Evolutionary conservation across 352 stramenopile genomes (phyloP), one percentile per base, ranked within the genome.

Genomic region (Pelagophyceae sp.): DNA sequence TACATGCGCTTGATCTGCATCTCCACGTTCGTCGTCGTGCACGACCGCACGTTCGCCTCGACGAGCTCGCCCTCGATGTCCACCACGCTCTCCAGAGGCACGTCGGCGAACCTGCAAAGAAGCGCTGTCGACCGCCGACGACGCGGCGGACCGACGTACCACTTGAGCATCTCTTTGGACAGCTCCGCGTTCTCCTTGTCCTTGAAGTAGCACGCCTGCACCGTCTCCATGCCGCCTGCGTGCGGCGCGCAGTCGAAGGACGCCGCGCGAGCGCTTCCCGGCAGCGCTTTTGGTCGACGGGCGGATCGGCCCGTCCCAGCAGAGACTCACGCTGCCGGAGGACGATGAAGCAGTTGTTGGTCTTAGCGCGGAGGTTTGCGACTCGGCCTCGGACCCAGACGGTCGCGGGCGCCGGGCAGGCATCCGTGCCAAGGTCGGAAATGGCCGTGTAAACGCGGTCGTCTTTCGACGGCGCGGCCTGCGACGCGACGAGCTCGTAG

Each of bases 11-110:
- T 83, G 51, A 98, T 91, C 77, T 90, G 89, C 64, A 99, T 87
- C 87, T 99, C 96, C 5, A 99, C 93, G 45, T 87, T 79, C 84
- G 95, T 96, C 85, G 98, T 93, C 35, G 95, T 98, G 54, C 92
- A 96, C 79, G 90, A 95, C 45, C 94, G 89, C 75, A 99, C 90
- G 75, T 94, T 86, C 19, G 94, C 89, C 38, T 94, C 82, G 60
- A 84, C 91, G 50, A 99, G 85, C 15, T 84, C 95, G 75, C 96
- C 96, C 71, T 90, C 88, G 33, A 97, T 86, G 83, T 99, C 96
- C 6, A 99, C 91, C 63, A 99, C 91, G 60, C 92, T 98, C 86
- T 99, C 96, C 76, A 94, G 91, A 19, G 93, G 85, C 70, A 98
- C 86, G 17, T 86, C 85, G 69, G 83, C 87, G 76, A 96, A 94